Conservation (phyloP, 768 basidiomycete species). For the Neoboletus subvelutipes region DNA sequence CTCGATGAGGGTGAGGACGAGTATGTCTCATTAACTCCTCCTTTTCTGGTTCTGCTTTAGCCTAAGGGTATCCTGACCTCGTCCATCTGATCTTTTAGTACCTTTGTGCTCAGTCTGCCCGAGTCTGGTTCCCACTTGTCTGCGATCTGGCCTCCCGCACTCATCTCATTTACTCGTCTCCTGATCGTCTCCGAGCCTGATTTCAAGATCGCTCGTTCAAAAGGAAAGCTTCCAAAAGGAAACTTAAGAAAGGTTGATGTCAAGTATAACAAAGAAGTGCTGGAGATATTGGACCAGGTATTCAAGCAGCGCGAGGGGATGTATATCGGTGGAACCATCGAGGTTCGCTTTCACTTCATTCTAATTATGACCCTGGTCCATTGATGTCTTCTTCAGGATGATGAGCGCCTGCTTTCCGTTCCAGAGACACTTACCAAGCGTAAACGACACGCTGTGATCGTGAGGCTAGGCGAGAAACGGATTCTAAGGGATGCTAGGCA, state of each 20-base stretch:
- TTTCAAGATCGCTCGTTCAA: conserved; percentile 58
- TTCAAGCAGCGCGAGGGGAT: conserved; percentile 51
- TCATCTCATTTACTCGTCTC: conserved; percentile 66
- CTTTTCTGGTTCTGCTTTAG: background rate
- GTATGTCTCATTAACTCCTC: conserved; percentile 43
- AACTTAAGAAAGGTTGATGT: conserved; percentile 31
- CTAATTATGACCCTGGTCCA: background rate
- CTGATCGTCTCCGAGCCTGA: conserved; percentile 55
- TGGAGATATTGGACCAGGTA: conserved; percentile 49
- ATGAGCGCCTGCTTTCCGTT: conserved; percentile 40
- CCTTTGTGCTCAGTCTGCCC: conserved; percentile 9
- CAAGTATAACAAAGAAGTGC: conserved; percentile 25
- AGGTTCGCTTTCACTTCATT: conserved; percentile 34
- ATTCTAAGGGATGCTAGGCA: conserved; percentile 45
- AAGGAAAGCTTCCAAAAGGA: conserved; percentile 74
- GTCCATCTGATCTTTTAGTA: background rate
- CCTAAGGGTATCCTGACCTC: background rate
- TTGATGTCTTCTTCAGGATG: conserved; percentile 41
- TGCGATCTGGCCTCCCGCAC: conserved; percentile 53
- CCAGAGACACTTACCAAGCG: conserved; percentile 38
- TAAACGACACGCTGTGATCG: conserved; percentile 62
- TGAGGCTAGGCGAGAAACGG: conserved; percentile 78
- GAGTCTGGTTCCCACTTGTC: conserved; percentile 52
- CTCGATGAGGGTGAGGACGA: conserved; percentile 88
- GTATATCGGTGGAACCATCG: conserved; percentile 34